These are phyloP conservation scores for Penicillium sclerotiorum DNA, from an alignment of 2,329 filamentous ascomycete species.

Conservation along the genomic window DNA sequence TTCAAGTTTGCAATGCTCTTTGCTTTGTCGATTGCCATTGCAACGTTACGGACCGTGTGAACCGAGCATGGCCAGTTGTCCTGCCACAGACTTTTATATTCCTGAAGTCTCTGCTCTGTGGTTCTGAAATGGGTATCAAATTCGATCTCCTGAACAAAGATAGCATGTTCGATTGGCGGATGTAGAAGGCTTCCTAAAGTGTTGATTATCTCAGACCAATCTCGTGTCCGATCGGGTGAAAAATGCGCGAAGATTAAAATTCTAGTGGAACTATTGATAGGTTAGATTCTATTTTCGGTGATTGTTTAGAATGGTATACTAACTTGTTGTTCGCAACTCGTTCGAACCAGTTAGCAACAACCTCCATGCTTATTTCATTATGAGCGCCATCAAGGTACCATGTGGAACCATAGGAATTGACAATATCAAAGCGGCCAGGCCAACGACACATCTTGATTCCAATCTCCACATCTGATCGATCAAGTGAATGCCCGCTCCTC, in stretches of 20 bases:
- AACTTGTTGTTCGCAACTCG: slow-evolving; percentile 3
- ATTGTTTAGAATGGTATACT: not conserved
- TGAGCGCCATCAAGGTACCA: slow-evolving; percentile 47
- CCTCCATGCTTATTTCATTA: slow-evolving; percentile 40
- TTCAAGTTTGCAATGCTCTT: not conserved
- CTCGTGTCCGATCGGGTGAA: slow-evolving; percentile 4
- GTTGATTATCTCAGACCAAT: slow-evolving; percentile 1
- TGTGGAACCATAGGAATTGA: slow-evolving; percentile 11
- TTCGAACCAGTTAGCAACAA: slow-evolving; percentile 40
- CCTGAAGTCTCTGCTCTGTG: not conserved
- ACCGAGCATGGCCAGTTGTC: not conserved
- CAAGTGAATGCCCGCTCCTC: slow-evolving; percentile 7
- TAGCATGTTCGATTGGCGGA: not conserved
- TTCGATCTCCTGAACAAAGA: slow-evolving; percentile 6
- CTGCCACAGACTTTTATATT: not conserved
- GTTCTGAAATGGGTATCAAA: not conserved
- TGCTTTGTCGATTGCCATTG: not conserved
- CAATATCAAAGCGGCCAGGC: slow-evolving; percentile 34
- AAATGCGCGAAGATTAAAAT: slow-evolving; percentile 10
- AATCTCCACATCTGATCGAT: slow-evolving; percentile 18
- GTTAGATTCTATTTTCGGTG: not conserved
- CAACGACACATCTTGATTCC: slow-evolving; percentile 30
- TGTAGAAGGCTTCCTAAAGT: not conserved
- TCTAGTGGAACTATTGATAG: not conserved
- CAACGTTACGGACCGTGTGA: not conserved